phyloP scores from a whole-genome alignment of 768 basidiomycete genomes.

The Auricularia sp. region DNA sequence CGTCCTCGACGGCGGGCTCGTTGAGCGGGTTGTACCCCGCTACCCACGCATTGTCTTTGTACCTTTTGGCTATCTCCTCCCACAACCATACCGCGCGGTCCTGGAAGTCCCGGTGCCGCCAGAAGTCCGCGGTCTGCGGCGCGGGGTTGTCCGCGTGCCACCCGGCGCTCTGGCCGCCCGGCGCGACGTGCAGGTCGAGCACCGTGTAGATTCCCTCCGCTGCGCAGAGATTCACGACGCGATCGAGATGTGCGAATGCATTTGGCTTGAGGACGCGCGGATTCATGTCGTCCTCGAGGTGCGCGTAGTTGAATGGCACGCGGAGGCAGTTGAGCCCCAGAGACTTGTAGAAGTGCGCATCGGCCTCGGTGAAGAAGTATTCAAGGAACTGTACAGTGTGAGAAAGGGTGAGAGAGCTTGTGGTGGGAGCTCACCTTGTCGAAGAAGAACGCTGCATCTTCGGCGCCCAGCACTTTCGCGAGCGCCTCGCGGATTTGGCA shows the following conservation, averaged over 20 bases:
- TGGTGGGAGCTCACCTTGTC: conserved; percentile 17
- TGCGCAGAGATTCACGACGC: conserved; percentile 23
- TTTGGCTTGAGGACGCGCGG: conserved; percentile 21
- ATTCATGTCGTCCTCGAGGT: conserved; percentile 20
- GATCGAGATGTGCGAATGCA: conserved; percentile 24
- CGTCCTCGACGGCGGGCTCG: conserved; percentile 24
- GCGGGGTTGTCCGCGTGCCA: conserved; percentile 2
- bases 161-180: conserved; percentile 16
- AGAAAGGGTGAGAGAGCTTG: not conserved
- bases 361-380: conserved; percentile 24
- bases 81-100: conserved; percentile 23
- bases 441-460: conserved; percentile 26
- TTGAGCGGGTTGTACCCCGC: conserved; percentile 29
- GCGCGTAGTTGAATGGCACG: conserved; percentile 12
- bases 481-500: conserved; percentile 18
- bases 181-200: conserved; percentile 26
- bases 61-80: conserved; percentile 23
- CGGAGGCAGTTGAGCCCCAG: conserved; percentile 21
- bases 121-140: conserved; percentile 15
- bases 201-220: conserved; percentile 24
- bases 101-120: conserved; percentile 26
- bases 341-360: conserved; percentile 20
- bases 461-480: conserved; percentile 18
- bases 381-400: conserved; percentile 19
- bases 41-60: conserved; percentile 23